Conservation (phyloP, 495 filamentous ascomycete species). For the Polyplosphaeria fusca region DNA sequence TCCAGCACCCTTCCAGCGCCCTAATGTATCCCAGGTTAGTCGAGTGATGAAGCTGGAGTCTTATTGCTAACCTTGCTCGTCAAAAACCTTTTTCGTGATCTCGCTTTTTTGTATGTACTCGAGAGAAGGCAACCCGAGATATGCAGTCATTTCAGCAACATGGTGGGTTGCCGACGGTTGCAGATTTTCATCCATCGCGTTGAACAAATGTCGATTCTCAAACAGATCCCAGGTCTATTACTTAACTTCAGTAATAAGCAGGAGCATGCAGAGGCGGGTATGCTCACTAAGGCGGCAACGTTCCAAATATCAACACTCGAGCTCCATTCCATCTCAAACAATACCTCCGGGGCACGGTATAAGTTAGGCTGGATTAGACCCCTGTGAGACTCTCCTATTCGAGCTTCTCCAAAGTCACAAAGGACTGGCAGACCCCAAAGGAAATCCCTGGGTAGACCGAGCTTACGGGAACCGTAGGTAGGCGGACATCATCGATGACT, state of each 20-base stretch:
- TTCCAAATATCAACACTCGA: constrained; percentile 19
- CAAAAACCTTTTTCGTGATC: constrained; percentile 35
- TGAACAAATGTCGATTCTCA: constrained; percentile 15
- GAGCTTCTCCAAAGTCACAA: constrained; percentile 28
- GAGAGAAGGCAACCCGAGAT: constrained; percentile 37
- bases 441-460: constrained; percentile 10
- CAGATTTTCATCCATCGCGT: constrained; percentile 10
- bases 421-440: constrained; percentile 19
- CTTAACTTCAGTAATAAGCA: constrained; percentile 1
- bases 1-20: constrained; percentile 11
- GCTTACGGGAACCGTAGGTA: constrained; percentile 14
- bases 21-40: constrained; percentile 7
- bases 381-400: constrained; percentile 15
- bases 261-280: neutral
- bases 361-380: constrained; percentile 18
- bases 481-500: constrained; percentile 14
- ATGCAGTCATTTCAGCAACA: constrained; percentile 39
- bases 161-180: constrained; percentile 30
- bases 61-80: constrained; percentile 34
- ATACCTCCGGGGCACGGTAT: constrained; percentile 16
- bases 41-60: neutral
- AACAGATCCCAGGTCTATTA: constrained; percentile 13
- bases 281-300: constrained; percentile 11
- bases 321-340: constrained; percentile 21
- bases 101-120: constrained; percentile 37